phyloP scores from a whole-genome alignment of 768 basidiomycete genomes.

The Epithele typhae region DNA sequence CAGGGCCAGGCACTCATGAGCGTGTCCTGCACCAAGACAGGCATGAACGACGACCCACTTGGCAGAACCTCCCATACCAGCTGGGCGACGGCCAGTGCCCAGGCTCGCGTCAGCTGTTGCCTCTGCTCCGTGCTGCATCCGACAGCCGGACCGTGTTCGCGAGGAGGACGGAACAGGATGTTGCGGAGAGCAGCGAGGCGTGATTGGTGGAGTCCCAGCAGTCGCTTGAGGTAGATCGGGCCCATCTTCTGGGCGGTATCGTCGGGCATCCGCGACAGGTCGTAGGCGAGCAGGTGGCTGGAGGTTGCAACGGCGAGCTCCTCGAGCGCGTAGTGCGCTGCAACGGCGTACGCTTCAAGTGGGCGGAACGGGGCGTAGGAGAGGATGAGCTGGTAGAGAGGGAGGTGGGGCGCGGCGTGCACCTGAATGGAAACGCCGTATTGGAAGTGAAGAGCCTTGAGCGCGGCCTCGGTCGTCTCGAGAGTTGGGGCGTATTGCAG shows the following conservation, averaged over 20 bases:
- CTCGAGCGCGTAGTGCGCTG: conserved; percentile 30
- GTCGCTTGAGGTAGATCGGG: conserved; percentile 36
- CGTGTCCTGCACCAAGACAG: not conserved
- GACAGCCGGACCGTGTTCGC: conserved; percentile 18
- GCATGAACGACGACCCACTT: conserved; percentile 14
- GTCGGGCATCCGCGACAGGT: conserved; percentile 33
- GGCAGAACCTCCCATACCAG: conserved; percentile 25
- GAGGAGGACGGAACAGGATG: conserved; percentile 24
- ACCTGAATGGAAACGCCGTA: conserved; percentile 23
- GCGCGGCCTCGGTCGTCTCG: conserved; percentile 20
- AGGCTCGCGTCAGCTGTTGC: conserved; percentile 23
- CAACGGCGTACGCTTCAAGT: conserved; percentile 39
- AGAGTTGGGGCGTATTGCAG: conserved; percentile 25
- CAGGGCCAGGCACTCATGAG: not conserved
- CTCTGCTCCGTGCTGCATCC: conserved; percentile 17
- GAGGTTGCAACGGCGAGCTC: conserved; percentile 36
- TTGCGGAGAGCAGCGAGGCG: conserved; percentile 32
- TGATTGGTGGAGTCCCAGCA: conserved; percentile 34
- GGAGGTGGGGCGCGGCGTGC: conserved; percentile 23
- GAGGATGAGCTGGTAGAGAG: conserved; percentile 31
- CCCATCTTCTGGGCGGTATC: conserved; percentile 34
- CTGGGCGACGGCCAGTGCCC: conserved; percentile 27
- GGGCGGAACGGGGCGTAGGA: conserved; percentile 32
- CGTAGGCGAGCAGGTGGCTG: conserved; percentile 32
- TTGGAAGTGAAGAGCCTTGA: conserved; percentile 21